These are phyloP conservation scores for Cydonia oblonga DNA, from an alignment of 331 rosid genomes.

Conservation along the genomic window DNA sequence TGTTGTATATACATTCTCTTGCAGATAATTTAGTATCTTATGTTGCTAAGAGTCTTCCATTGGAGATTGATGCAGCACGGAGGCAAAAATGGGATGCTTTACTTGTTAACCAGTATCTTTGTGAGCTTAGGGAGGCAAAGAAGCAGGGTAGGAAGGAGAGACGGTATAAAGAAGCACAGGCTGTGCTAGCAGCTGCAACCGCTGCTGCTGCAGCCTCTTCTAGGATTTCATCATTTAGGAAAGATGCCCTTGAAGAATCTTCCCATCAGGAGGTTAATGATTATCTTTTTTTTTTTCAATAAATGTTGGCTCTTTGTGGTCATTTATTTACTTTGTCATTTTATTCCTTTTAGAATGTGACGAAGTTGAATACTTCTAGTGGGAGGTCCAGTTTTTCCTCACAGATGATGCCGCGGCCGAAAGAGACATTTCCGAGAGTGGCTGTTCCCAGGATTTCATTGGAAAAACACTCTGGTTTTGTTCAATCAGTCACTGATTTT, in stretches of 20 bases:
- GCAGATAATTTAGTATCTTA: slow-evolving; percentile 60
- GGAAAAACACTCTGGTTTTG: slow-evolving; percentile 57
- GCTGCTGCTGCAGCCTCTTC: slow-evolving; percentile 96
- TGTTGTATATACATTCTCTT: background rate
- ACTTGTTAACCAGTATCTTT: slow-evolving; percentile 63
- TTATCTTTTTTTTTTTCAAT: background rate
- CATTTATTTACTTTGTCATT: background rate
- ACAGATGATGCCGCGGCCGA: slow-evolving; percentile 70
- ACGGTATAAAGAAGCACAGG: slow-evolving; percentile 94
- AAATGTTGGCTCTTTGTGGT: background rate
- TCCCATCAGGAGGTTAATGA: slow-evolving; percentile 57
- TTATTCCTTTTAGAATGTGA: slow-evolving; percentile 30
- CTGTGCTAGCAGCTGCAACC: slow-evolving; percentile 98
- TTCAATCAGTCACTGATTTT: slow-evolving; percentile 33
- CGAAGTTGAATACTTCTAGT: slow-evolving; percentile 28
- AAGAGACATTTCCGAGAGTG: slow-evolving; percentile 68
- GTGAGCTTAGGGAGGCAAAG: slow-evolving; percentile 82
- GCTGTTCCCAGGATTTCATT: slow-evolving; percentile 57
- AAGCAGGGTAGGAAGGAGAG: slow-evolving; percentile 94
- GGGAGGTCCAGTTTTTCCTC: slow-evolving; percentile 50
- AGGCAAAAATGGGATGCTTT: slow-evolving; percentile 79
- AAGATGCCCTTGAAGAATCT: slow-evolving; percentile 63
- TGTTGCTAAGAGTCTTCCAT: slow-evolving; percentile 58
- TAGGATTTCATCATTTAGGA: slow-evolving; percentile 79
- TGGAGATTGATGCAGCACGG: slow-evolving; percentile 57